phyloP scores from a whole-genome alignment of 2,329 filamentous ascomycete genomes.

The Graphilbum fragrans region DNA sequence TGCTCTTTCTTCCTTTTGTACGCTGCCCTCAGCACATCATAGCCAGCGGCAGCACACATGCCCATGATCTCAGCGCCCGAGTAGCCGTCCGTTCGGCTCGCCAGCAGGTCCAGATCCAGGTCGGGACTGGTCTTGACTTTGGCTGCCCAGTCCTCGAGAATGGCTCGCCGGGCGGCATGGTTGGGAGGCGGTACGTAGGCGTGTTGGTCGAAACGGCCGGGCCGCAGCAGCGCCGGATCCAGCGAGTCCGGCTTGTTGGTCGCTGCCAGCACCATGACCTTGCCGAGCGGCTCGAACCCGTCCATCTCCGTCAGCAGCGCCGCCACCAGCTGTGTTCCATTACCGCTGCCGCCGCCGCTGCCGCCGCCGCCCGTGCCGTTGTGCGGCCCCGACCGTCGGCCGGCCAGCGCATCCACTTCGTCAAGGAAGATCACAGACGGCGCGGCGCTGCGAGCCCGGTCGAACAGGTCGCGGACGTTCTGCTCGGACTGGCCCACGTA shows the following conservation, averaged over 20 bases:
- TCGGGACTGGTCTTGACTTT: conserved; percentile 48
- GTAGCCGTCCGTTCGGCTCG: conserved; percentile 57
- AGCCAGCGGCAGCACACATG: conserved; percentile 34
- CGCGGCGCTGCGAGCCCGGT: conserved; percentile 70
- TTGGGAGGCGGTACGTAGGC: conserved; percentile 81
- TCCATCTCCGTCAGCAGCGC: conserved; percentile 93
- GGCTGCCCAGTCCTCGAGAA: conserved; percentile 56
- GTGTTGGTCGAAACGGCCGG: conserved; percentile 73
- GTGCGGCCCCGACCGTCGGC: conserved; percentile 32
- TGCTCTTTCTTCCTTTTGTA: no score
- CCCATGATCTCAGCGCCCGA: conserved; percentile 71
- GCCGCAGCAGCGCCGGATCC: conserved; percentile 74
- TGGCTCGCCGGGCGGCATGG: conserved; percentile 58
- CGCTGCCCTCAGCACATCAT: no score
- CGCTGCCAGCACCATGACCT: conserved; percentile 78
- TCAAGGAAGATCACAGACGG: conserved; percentile 96
- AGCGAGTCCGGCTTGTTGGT: conserved; percentile 84
- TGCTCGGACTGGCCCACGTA: conserved; percentile 94
- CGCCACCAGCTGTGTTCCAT: conserved; percentile 71
- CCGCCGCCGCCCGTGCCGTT: conserved; percentile 21
- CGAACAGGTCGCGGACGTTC: conserved; percentile 72
- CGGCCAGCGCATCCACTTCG: conserved; percentile 81
- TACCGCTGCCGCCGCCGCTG: conserved; percentile 20
- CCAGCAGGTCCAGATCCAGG: conserved; percentile 54
- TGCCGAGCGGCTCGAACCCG: conserved; percentile 73